Base-by-base conservation (phyloP, 2,329 filamentous ascomycete species). In the Colletotrichum theobromicola region DNA sequence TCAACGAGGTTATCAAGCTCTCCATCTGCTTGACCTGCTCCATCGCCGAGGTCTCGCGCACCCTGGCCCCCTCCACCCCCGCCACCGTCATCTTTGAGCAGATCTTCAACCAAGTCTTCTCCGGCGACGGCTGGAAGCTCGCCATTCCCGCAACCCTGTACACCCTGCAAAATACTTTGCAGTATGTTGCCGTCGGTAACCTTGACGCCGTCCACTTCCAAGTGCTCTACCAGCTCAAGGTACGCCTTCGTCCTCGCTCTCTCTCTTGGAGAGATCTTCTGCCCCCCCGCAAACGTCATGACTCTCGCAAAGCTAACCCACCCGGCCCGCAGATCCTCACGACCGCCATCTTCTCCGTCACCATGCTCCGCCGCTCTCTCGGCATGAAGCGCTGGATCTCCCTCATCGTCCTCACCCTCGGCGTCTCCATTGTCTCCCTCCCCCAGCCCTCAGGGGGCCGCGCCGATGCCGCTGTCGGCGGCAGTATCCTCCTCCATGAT, bases 191-290 rank as follows among this genome's bases (percentile, higher is more conserved):
- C 2, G 92, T 98, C 13, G 95, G 94, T 75, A 98, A 98, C 78
- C 84, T 98, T 79, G 95, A 98, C 80, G 94, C 96, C 1, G 95
- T 97, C 6, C 95, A 96, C 68, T 98, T 98, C 81, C 96, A 98
- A 83, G 93, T 98, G 74, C 91, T 97, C 30, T 98, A 97, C 82
- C 96, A 99, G 84, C 88, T 98, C 72, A 98, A 98, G 88, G 90
- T 91, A 79, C n/a, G 83, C 74, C 18, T 15, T 24, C 21, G 15
- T n/a, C n/a, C n/a, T n/a, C n/a, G n/a, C n/a, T n/a, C n/a, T n/a
- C n/a, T n/a, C n/a, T n/a, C n/a, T n/a, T n/a, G n/a, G n/a, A n/a
- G 37, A 63, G 26, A 69, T 61, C 5, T 24, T 63, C 21, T 24
- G 24, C 35, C n/a, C 21, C 42, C 64, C n/a, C 15, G 42, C 21